phyloP scores from a whole-genome alignment of 2,329 filamentous ascomycete genomes.

The Cadophora sp. region DNA sequence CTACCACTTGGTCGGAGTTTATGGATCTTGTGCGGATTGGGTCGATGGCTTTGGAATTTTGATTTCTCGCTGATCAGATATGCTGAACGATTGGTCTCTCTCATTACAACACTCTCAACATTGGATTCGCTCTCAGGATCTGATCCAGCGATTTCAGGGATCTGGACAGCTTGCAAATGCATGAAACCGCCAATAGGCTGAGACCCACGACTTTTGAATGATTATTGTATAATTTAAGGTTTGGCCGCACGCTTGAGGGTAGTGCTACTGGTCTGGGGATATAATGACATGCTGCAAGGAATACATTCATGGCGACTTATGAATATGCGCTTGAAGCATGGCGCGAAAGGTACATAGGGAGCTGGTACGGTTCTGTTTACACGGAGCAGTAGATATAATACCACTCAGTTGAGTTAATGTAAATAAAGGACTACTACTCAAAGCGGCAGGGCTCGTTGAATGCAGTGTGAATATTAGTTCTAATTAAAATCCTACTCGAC shows the following conservation, averaged over 20 bases:
- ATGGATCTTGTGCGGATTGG: conserved; percentile 81
- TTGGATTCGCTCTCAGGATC: neutral
- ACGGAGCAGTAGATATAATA: conserved; percentile 1
- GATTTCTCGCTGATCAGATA: conserved; percentile 64
- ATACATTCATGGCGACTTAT: conserved; percentile 16
- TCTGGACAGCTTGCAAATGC: conserved; percentile 6
- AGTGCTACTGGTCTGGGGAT: neutral
- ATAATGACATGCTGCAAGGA: conserved; percentile 1
- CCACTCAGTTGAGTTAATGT: conserved; percentile 1
- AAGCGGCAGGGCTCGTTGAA: no score
- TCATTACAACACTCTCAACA: no score
- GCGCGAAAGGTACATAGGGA: conserved; percentile 11
- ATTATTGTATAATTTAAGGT: conserved; percentile 26
- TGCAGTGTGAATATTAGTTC: no score
- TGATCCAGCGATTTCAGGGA: neutral
- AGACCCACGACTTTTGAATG: conserved; percentile 8
- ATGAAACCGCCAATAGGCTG: conserved; percentile 10
- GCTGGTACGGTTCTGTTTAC: neutral
- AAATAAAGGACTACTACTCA: neutral
- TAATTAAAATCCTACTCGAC: no score
- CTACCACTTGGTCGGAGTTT: conserved; percentile 86
- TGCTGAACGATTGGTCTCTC: neutral
- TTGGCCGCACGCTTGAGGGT: neutral
- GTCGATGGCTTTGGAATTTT: conserved; percentile 87
- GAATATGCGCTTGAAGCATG: conserved; percentile 9